Percentiles rank a stretch among this genome's conserved stretches.
Evolutionary conservation across 202 grass and related monocot species (phyloP).

Genomic region (Cymbopogon flexuosus): DNA sequence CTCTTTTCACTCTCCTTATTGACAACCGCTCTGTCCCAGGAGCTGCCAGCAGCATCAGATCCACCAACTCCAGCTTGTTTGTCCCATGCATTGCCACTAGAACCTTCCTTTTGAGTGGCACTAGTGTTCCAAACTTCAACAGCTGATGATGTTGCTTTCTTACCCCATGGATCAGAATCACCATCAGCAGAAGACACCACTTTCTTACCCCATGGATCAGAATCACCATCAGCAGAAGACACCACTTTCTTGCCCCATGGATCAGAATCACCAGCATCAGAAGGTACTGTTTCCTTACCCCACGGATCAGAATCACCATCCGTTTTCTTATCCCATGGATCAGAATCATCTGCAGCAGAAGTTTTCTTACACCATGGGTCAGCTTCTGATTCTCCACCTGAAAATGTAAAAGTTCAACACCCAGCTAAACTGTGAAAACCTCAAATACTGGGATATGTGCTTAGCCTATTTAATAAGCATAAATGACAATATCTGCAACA

Average conservation of each 20-base stretch:
- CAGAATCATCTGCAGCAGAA: conserved; percentile 16
- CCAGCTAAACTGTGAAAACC: conserved; percentile 21
- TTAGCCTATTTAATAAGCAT: conserved; percentile 3
- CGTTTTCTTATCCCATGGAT: conserved; percentile 36
- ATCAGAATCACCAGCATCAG: conserved; percentile 4
- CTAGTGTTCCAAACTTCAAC: conserved; percentile 41
- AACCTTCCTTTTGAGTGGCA: conserved; percentile 23
- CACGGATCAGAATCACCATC: conserved; percentile 52
- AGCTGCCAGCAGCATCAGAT: conserved; percentile 44
- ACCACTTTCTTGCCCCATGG: conserved; percentile 26
- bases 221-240: neutral
- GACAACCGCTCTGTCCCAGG: conserved; percentile 38
- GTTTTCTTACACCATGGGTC: conserved; percentile 59
- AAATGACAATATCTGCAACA: neutral
- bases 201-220: conserved; percentile 42
- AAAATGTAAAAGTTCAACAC: conserved; percentile 21
- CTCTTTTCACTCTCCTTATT: conserved; percentile 41
- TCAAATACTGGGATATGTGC: conserved; percentile 9
- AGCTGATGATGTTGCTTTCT: conserved; percentile 29
- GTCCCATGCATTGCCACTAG: conserved; percentile 35
- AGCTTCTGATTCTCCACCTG: conserved; percentile 45
- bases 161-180: conserved; percentile 55
- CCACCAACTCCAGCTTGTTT: conserved; percentile 36
- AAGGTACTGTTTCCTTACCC: conserved; percentile 33
- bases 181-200: neutral